Percentiles rank a stretch among this genome's conserved stretches.
These are phyloP conservation scores for Nitzschia sp. DNA, from an alignment of 108 stramenopile genomes.

Conservation along the genomic window DNA sequence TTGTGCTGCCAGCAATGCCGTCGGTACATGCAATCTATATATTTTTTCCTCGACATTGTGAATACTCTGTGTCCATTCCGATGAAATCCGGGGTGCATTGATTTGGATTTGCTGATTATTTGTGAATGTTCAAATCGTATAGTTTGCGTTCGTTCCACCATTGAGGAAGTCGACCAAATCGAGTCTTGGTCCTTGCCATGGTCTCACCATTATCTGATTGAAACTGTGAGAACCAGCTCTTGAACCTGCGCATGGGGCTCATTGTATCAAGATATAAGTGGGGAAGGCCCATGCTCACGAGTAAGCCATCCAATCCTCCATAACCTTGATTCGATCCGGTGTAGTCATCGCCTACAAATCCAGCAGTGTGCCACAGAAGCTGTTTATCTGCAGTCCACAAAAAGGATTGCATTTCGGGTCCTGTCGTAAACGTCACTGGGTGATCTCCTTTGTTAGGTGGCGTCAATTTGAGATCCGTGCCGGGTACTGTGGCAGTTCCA, in stretches of 20 bases:
- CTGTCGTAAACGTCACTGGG: constrained; percentile 12
- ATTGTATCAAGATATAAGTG: constrained; percentile 28
- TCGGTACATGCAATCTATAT: too few relatives aligned
- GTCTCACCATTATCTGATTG: neutral
- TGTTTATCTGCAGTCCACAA: constrained; percentile 28
- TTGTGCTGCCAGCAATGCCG: too few relatives aligned
- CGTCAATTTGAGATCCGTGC: constrained; percentile 25
- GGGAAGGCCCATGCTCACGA: constrained; percentile 32
- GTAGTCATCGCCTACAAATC: constrained; percentile 26
- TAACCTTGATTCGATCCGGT: constrained; percentile 32
- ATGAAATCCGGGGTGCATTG: too few relatives aligned
- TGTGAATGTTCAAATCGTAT: constrained; percentile 17
- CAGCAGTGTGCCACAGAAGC: constrained; percentile 27
- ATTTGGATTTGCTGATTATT: too few relatives aligned
- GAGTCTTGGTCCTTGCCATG: neutral
- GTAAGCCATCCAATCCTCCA: constrained; percentile 24
- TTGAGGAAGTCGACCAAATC: constrained; percentile 25
- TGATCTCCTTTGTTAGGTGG: constrained; percentile 13
- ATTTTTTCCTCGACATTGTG: too few relatives aligned
- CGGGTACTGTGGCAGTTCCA: constrained; percentile 20
- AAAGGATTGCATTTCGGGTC: constrained; percentile 33
- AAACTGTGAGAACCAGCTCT: constrained; percentile 34
- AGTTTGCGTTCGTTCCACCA: constrained; percentile 37
- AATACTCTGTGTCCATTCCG: too few relatives aligned
- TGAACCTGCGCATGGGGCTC: constrained; percentile 16